Base-by-base conservation (phyloP, 2,329 filamentous ascomycete genomes). In the Chaetomiaceae sp. region DNA sequence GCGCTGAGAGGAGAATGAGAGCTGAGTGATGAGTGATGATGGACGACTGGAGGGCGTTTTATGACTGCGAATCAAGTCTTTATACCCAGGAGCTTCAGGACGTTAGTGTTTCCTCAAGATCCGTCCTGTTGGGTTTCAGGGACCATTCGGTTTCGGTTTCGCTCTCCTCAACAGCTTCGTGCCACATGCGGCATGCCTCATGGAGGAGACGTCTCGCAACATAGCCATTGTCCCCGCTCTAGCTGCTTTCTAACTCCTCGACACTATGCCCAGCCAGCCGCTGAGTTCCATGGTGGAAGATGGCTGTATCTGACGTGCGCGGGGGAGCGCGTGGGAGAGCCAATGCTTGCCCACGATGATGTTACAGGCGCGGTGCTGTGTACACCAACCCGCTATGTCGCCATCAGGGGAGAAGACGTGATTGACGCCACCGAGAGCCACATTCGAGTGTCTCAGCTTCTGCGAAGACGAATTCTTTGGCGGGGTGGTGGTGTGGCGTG, bases 301-400 rank as follows among this genome's bases (percentile, higher is more conserved):
- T 23, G 25, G 9, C 4, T 20, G 35, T 7, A 3, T 44, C 44
- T 60, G 58, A 51, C 58, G 58, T 58, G 56, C 48, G 53, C n/a
- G n/a, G n/a, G n/a, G n/a, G n/a, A n/a, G n/a, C n/a, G n/a, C 39
- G 40, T 16, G 7, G 7, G 4, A 20, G 25, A 41, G 4, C 43
- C 43, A 45, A 45, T 45, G 20, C 20, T n/a, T 33, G 16, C 25
- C 4, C 14, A 10, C 16, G 19, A 12, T 13, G 27, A n/a, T 31
- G 17, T 31, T 16, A 16, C 17, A 9, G 16, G 10, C 4, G 40
- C 14, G 27, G 25, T 33, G 40, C 12, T 21, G 4, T 14, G 6
- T 16, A 13, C 12, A 10, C 17, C 12, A 17, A 30, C 6, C 12
- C 5, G 16, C 17, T 13, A 5, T 30, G 39, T 31, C n/a, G 17